These are phyloP conservation scores for Luzula sylvatica DNA, from an alignment of 176 grass and related monocot species.

Conservation along the genomic window DNA sequence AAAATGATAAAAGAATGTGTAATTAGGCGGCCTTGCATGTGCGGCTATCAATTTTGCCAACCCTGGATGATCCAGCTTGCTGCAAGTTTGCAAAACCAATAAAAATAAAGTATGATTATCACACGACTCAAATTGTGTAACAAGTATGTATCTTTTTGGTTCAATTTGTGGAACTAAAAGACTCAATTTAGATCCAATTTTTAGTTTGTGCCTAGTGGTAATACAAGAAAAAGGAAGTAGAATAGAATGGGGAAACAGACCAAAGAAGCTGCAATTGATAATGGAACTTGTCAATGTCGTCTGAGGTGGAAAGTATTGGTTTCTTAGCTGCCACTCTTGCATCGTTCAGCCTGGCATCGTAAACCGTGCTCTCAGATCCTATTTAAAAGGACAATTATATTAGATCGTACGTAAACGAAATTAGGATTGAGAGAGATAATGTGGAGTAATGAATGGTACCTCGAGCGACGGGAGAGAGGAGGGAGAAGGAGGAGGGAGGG, in stretches of 20 bases:
- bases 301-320: slow-evolving; percentile 71
- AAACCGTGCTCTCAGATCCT: slow-evolving; percentile 95
- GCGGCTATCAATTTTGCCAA: slow-evolving; percentile 63
- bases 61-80: slow-evolving; percentile 68
- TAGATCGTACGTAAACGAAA: not conserved
- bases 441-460: slow-evolving; percentile 16
- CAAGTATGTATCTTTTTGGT: not conserved
- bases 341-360: slow-evolving; percentile 53
- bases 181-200: not conserved
- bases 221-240: not conserved
- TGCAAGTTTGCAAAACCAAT: slow-evolving; percentile 38
- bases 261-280: slow-evolving; percentile 89
- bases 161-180: not conserved
- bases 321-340: slow-evolving; percentile 73
- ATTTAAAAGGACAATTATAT: not conserved
- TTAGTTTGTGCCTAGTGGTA: not conserved
- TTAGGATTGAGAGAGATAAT: not conserved
- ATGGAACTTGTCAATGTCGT: slow-evolving; percentile 90
- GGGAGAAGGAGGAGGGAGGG: slow-evolving; percentile 50
- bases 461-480: slow-evolving; percentile 74
- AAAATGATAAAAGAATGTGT: slow-evolving; percentile 77
- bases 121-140: not conserved
- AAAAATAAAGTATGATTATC: not conserved
- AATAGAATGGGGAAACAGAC: slow-evolving; percentile 17
- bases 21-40: slow-evolving; percentile 80